Percentiles rank a stretch among this genome's conserved stretches.
Evolutionary conservation across 2,329 filamentous ascomycete species (phyloP).

Genomic region (Gnomoniopsis sp.): DNA sequence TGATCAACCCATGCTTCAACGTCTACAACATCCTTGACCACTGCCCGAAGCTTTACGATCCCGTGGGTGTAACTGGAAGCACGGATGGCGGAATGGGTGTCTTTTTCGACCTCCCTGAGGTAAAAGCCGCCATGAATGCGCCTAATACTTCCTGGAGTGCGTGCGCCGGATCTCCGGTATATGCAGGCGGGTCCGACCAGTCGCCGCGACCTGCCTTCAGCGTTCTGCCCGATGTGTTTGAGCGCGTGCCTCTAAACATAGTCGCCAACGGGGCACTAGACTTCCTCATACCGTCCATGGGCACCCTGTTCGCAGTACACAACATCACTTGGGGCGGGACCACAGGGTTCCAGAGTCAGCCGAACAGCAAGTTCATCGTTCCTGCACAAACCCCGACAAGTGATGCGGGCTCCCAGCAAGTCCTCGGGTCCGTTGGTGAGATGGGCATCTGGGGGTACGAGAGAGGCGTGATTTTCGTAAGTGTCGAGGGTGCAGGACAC

Average conservation of each 20-base stretch:
- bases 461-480: conserved; percentile 18
- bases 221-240: conserved; percentile 68
- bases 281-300: conserved; percentile 65
- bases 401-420: conserved; percentile 5
- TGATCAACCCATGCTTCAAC: conserved; percentile 71
- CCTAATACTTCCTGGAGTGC: conserved; percentile 33
- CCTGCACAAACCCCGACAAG: conserved; percentile 41
- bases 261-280: conserved; percentile 71
- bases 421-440: conserved; percentile 16
- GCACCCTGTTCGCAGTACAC: conserved; percentile 70
- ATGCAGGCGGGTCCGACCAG: conserved; percentile 44
- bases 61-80: conserved; percentile 56
- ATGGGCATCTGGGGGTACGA: conserved; percentile 8
- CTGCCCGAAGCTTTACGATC: conserved; percentile 62
- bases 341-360: conserved; percentile 64
- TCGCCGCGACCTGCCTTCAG: conserved; percentile 48
- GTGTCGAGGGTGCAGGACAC: conserved; percentile 9
- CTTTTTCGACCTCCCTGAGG: conserved; percentile 66
- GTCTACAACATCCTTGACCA: conserved; percentile 64
- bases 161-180: conserved; percentile 29
- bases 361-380: conserved; percentile 63
- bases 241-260: conserved; percentile 67
- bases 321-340: conserved; percentile 77
- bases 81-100: conserved; percentile 54
- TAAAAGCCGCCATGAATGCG: conserved; percentile 69